Evolutionary conservation across 371 early-diverging fungal genomes (phyloP), one percentile per base, ranked within the genome.

Genomic region (Mucor irregularis): DNA sequence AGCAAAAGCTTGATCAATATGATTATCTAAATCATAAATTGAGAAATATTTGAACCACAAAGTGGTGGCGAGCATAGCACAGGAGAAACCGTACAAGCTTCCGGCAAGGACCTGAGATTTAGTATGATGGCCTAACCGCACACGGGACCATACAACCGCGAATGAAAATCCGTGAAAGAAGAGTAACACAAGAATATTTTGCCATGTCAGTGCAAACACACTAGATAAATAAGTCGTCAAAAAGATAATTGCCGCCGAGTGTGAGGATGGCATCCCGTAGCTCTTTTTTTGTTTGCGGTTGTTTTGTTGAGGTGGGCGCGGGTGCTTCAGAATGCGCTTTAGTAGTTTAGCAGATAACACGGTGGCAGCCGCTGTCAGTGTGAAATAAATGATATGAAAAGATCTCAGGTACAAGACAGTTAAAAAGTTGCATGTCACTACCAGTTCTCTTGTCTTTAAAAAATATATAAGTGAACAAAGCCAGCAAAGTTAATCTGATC

Each of bases 191-290:
- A 37, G 25, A 3, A 42, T 17, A 42, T 21, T 42, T 42, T 42
- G 42, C 42, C 42, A 42, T 24, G 42, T 42, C 6, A 42, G 22
- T 28, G 50, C 40, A 16, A 53, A 17, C 5, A 59, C n/a, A 3
- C 51, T 71, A 0, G 65, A 62, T 3, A 74, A 53, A 49, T 84
- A 89, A 10, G 66, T 64, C 1, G 84, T 80, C 59, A 88, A 90
- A 55, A 81, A 91, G 4, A 82, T 80, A n/a, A 88, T 85, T 31
- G 86, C 82, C 52, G 87, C 87, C 4, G 89, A 78, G 60, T 91
- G 91, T 33, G 82, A 81, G 8, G 85, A 85, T 24, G 91, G 91
- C 90, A 90, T 89, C 3, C 90, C 91, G 62, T 90, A 89, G 11
- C 66, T 56, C 34, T 22, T 45, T 31, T 54, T 62, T 3, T 33